These are phyloP conservation scores for Cyberlindnera galapagoensis DNA, from an alignment of 805 yeast genomes.

Conservation along the genomic window DNA sequence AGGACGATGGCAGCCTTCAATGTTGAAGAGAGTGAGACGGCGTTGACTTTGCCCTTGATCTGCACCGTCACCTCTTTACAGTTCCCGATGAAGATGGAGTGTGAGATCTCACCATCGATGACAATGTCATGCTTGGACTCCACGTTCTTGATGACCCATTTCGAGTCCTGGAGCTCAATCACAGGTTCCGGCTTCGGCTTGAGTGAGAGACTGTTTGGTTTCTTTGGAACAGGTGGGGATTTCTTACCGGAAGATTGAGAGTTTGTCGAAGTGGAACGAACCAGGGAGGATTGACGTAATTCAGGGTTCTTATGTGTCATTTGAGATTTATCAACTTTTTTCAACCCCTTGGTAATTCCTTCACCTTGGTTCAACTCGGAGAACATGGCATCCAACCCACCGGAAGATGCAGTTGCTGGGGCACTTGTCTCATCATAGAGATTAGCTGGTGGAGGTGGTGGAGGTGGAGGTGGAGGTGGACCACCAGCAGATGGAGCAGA, in stretches of 20 bases:
- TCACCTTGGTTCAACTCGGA: constrained; percentile 87
- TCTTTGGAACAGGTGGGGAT: constrained; percentile 69
- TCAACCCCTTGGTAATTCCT: constrained; percentile 73
- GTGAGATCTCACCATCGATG: constrained; percentile 77
- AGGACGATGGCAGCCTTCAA: constrained; percentile 68
- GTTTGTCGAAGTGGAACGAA: no score
- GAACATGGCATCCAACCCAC: constrained; percentile 75
- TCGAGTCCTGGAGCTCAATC: constrained; percentile 75
- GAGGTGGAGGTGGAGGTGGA: constrained; percentile 93
- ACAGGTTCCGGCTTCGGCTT: constrained; percentile 52
- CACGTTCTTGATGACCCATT: constrained; percentile 84
- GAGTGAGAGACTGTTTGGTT: constrained; percentile 55
- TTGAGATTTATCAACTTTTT: constrained; percentile 87
- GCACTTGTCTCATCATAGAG: constrained; percentile 40
- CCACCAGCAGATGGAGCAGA: constrained; percentile 83
- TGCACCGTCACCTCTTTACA: constrained; percentile 70
- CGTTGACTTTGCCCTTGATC: constrained; percentile 86
- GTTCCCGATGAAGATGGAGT: constrained; percentile 83
- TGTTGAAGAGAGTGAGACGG: constrained; percentile 73
- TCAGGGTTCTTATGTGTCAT: constrained; percentile 92
- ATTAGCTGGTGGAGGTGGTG: constrained; percentile 87
- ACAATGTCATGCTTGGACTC: constrained; percentile 56
- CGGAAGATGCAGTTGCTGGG: constrained; percentile 20
- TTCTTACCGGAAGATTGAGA: constrained; percentile 33
- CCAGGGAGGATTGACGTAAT: constrained; percentile 53